Conservation (phyloP, 305 asterid genomes). For the Caryopteris hybrid region DNA sequence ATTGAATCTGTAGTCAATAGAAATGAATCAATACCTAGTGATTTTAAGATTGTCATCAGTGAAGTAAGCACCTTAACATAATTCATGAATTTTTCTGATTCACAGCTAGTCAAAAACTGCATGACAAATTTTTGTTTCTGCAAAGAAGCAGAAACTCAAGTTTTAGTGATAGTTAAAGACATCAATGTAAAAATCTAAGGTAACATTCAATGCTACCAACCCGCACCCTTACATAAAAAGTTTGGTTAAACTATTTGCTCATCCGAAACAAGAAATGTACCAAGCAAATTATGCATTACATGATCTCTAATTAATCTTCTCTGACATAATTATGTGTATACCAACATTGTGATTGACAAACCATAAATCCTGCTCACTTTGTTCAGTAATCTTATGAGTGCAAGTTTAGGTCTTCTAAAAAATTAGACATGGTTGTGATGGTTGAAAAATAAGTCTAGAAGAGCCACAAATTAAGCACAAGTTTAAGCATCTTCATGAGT, state of each 20-base stretch:
- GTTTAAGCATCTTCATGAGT: background rate
- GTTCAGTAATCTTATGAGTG: background rate
- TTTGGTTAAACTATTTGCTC: background rate
- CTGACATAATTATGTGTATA: background rate
- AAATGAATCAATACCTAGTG: background rate
- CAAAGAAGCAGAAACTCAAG: constrained; percentile 11
- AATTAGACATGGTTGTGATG: background rate
- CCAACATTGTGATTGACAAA: background rate
- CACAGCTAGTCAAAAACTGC: constrained; percentile 43
- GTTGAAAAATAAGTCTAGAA: background rate
- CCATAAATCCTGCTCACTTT: background rate
- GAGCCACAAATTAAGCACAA: background rate
- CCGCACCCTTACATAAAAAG: background rate
- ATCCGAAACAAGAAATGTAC: constrained; percentile 1
- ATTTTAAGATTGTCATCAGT: background rate
- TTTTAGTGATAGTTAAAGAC: background rate
- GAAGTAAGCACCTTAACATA: constrained; percentile 56
- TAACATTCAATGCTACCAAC: background rate
- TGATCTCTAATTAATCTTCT: background rate
- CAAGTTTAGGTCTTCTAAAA: background rate
- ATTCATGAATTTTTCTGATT: constrained; percentile 54
- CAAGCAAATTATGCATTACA: background rate
- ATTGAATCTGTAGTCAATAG: background rate
- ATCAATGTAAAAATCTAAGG: background rate
- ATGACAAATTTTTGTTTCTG: constrained; percentile 78